Evolutionary conservation across 2,329 filamentous ascomycete genomes (phyloP), one percentile per base, ranked within the genome.

Genomic region (Pseudocercospora crystallina): DNA sequence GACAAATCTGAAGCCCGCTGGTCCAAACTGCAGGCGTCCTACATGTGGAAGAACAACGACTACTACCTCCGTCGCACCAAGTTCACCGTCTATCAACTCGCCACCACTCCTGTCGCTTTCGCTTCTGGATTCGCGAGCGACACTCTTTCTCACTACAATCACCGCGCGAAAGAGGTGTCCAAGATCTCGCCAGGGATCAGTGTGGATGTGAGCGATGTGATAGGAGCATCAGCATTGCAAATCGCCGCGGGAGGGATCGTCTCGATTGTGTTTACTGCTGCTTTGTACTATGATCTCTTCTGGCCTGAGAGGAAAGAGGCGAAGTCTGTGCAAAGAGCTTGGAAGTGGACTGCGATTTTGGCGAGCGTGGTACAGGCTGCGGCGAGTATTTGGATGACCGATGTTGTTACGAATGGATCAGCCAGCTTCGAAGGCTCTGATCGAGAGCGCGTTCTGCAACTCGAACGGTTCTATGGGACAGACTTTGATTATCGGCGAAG

Each of bases 221-320:
- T 82, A 53, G 79, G 78, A 26, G 76, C 78, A 5, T 75, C 74
- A 1, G 75, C 74, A 2, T 82, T 76, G 67, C 81, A 82, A 61
- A 80, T 82, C 60, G 81, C 80, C 53, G 73, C 78, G 8, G 79
- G 80, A 13, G 71, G 82, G 33, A 77, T 74, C n/a, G 75, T 81
- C 5, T 79, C 79, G 12, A 79, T 75, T 31, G 76, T 82, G 56
- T 82, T 82, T 57, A 79, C 79, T 20, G 73, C 75, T 0, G 79
- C 74, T 1, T 82, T 82, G 69, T 82, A 82, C 69, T 81, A 82
- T 65, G 80, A 82, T 60, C 73, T 82, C 4, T 80, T 82, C 67
- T 82, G 78, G 76, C 80, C 80, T 0, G 78, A 80, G 45, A 71
- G 80, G 40, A 63, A 70, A 12, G 80, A 82, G 15, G 38, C 38